A percentile compares a stretch with the other conserved stretches of the same genome.
Evolutionary conservation across 257 asterid species (phyloP).

Genomic region (Capsicum chinense): DNA sequence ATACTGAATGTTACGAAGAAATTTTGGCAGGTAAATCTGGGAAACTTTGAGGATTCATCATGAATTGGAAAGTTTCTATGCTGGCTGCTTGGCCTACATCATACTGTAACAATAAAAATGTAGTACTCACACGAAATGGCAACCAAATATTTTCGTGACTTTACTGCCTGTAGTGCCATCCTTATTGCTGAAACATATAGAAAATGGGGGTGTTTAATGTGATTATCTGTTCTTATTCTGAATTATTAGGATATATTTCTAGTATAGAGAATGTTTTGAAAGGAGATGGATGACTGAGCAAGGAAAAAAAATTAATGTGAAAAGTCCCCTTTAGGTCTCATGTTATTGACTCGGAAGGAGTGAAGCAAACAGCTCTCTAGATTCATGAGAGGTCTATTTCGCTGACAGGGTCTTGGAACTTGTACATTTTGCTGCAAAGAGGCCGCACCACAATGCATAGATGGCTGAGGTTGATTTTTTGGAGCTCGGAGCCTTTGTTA

Average conservation of each 20-base stretch:
- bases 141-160: background rate
- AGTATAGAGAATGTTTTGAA: background rate
- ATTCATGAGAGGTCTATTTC: background rate
- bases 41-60: slow-evolving; percentile 17
- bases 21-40: background rate
- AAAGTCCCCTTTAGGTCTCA: background rate
- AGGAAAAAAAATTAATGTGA: background rate
- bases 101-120: background rate
- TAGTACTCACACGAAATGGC: background rate
- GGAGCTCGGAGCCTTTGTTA: slow-evolving; percentile 16
- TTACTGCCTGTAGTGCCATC: slow-evolving; percentile 4
- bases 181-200: background rate
- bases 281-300: slow-evolving; percentile 16
- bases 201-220: background rate
- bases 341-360: slow-evolving; percentile 6
- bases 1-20: background rate
- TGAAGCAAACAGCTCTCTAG: background rate
- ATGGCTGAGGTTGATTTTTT: background rate
- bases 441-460: background rate
- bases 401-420: background rate
- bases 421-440: background rate
- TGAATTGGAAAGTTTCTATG: background rate
- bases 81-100: background rate
- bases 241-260: slow-evolving; percentile 23
- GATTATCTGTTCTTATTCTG: slow-evolving; percentile 15